These are phyloP conservation scores for Malassezia obtusa DNA, from an alignment of 1,284 basidiomycete species.

Conservation along the genomic window DNA sequence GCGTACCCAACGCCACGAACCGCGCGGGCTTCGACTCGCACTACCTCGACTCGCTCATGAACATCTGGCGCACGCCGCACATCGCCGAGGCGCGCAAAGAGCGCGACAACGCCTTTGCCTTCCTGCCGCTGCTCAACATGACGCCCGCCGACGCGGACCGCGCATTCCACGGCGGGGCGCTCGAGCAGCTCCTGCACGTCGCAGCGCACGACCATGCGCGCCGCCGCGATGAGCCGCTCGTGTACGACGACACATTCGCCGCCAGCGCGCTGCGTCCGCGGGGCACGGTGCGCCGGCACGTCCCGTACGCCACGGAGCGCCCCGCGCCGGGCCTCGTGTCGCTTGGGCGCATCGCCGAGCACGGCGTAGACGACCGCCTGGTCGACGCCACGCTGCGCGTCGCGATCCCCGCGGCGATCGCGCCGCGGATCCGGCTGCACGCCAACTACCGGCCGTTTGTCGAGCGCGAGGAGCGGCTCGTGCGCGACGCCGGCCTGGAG, in stretches of 20 bases:
- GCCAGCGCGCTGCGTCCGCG: constrained; percentile 49
- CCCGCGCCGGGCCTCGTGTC: constrained; percentile 52
- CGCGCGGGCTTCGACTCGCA: constrained; percentile 57
- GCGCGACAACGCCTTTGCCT: constrained; percentile 59
- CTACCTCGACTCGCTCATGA: constrained; percentile 65
- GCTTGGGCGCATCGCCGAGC: constrained; percentile 58
- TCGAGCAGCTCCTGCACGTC: constrained; percentile 52
- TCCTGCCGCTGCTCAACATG: constrained; percentile 62
- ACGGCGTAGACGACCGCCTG: constrained; percentile 67
- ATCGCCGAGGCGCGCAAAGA: constrained; percentile 63
- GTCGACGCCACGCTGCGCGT: constrained; percentile 69
- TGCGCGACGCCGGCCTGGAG: constrained; percentile 57
- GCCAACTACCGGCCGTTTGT: constrained; percentile 71
- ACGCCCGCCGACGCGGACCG: constrained; percentile 59
- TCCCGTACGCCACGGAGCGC: constrained; percentile 35
- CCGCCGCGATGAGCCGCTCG: constrained; percentile 21
- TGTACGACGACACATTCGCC: constrained; percentile 58
- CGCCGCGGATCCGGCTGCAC: constrained; percentile 67
- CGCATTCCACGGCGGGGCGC: constrained; percentile 55
- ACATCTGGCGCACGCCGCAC: constrained; percentile 80
- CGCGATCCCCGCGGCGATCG: constrained; percentile 70
- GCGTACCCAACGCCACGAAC: constrained; percentile 59
- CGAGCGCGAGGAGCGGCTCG: constrained; percentile 59
- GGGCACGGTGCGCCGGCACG: constrained; percentile 45
- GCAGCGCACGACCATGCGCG: constrained; percentile 38